phyloP scores from a whole-genome alignment of 768 basidiomycete genomes.

The Leucosporidium creatinivorum region DNA sequence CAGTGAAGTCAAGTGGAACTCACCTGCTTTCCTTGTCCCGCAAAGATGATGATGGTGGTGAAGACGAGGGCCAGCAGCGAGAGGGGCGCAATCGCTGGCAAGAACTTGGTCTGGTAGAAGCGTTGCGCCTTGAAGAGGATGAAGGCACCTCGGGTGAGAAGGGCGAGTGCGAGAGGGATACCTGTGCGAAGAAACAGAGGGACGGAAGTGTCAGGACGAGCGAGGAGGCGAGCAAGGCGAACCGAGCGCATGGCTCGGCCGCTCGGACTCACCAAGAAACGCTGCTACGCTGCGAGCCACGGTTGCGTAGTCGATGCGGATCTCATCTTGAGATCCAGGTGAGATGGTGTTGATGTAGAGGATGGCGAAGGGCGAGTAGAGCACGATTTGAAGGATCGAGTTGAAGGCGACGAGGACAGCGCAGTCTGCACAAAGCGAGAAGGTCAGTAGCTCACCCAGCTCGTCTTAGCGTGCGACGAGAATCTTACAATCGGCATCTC shows the following conservation, averaged over 20 bases:
- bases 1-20: slow-evolving; percentile 46
- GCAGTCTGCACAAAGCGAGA: slow-evolving; percentile 36
- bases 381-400: slow-evolving; percentile 64
- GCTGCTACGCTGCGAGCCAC: slow-evolving; percentile 58
- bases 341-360: slow-evolving; percentile 68
- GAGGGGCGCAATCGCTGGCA: slow-evolving; percentile 60
- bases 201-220: too few relatives aligned
- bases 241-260: too few relatives aligned
- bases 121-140: slow-evolving; percentile 45
- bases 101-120: slow-evolving; percentile 50
- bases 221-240: too few relatives aligned
- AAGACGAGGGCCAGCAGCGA: slow-evolving; percentile 70
- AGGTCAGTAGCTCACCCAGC: too few relatives aligned
- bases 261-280: slow-evolving; percentile 57
- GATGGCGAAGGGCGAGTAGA: slow-evolving; percentile 66
- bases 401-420: slow-evolving; percentile 75
- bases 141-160: slow-evolving; percentile 60
- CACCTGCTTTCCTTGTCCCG: slow-evolving; percentile 50
- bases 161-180: slow-evolving; percentile 64
- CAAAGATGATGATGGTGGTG: slow-evolving; percentile 70
- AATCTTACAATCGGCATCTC: slow-evolving; percentile 55
- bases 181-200: slow-evolving; percentile 49
- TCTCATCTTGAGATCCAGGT: slow-evolving; percentile 32
- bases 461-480: too few relatives aligned
- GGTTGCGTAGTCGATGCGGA: slow-evolving; percentile 53